Base-by-base conservation (phyloP, 2,329 filamentous ascomycete species). In the Acrodontium crateriforme region DNA sequence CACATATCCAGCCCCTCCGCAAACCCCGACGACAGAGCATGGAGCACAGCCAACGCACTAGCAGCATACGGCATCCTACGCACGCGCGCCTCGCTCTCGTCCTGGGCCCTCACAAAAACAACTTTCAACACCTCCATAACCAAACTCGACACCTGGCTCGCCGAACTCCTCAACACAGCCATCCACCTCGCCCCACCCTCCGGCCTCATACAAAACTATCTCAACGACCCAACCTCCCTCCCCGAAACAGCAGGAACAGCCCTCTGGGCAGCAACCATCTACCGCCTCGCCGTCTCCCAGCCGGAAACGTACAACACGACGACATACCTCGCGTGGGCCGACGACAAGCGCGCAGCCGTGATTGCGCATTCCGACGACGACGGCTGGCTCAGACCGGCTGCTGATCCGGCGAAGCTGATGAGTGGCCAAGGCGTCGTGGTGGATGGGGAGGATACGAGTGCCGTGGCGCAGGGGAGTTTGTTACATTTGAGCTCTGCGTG, bases 21-120 rank as follows among this genome's bases (percentile, higher is more conserved):
- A 16, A 44, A 39, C 27, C 37, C 44, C 18, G 60, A 63, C 40
- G 35, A 41, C 3, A 54, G 49, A 6, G 45, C 56, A 2, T 66
- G 60, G 63, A 59, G 54, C 37, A 65, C 58, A 8, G 58, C 60
- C 2, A 66, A 65, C 39, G 63, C 46, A 3, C 65, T 60, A 61
- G 60, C 56, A 4, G 56, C 57, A 1, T 57, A 56, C 18, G 63
- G 63, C 0, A 62, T 63, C 51, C 45, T 52, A 7, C 50, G 61
- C 17, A 60, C 66, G 9, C 41, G 64, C 1, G 58, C 60, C 5
- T 64, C 59, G 7, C 42, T 59, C 8, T 41, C 44, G 23, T 52
- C 53, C 20, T 54, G 53, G 35, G 30, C 22, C 12, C 38, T 39
- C 6, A 44, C 37, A 19, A 43, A 37, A 8, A 30, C 25, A 10